Conservation (phyloP, 2,329 filamentous ascomycete genomes). For the Cytospora piceicola region DNA sequence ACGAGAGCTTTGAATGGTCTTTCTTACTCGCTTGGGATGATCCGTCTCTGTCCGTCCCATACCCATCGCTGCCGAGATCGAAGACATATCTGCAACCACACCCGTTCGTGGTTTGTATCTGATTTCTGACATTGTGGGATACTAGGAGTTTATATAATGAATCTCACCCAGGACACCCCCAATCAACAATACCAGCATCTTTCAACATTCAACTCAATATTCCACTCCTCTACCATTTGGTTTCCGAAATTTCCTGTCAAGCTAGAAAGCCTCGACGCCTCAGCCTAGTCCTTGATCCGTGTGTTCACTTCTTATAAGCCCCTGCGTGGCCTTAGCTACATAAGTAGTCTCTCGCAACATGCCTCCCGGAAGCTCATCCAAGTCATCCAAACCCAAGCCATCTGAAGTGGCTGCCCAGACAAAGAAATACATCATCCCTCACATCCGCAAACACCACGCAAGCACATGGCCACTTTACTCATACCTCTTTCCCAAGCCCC, state of each 20-base stretch:
- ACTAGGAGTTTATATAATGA: constrained; percentile 23
- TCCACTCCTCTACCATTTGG: background rate
- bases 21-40: constrained; percentile 31
- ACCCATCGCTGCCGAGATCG: constrained; percentile 29
- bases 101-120: constrained; percentile 24
- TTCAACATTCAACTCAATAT: constrained; percentile 3
- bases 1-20: constrained; percentile 26
- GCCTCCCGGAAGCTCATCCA: constrained; percentile 45
- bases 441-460: constrained; percentile 61
- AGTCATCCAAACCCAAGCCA: constrained; percentile 61
- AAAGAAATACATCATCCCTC: constrained; percentile 71
- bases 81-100: constrained; percentile 30
- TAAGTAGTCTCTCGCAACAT: constrained; percentile 42
- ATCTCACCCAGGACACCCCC: constrained; percentile 6
- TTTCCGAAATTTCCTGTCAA: background rate
- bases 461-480: constrained; percentile 61
- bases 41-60: constrained; percentile 24
- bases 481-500: constrained; percentile 57
- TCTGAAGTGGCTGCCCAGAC: constrained; percentile 74
- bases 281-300: background rate
- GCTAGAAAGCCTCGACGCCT: background rate
- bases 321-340: background rate
- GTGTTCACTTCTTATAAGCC: background rate
- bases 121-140: constrained; percentile 8
- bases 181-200: background rate